Base-by-base conservation (phyloP, 495 filamentous ascomycete species). In the Chaetomium fimeti region DNA sequence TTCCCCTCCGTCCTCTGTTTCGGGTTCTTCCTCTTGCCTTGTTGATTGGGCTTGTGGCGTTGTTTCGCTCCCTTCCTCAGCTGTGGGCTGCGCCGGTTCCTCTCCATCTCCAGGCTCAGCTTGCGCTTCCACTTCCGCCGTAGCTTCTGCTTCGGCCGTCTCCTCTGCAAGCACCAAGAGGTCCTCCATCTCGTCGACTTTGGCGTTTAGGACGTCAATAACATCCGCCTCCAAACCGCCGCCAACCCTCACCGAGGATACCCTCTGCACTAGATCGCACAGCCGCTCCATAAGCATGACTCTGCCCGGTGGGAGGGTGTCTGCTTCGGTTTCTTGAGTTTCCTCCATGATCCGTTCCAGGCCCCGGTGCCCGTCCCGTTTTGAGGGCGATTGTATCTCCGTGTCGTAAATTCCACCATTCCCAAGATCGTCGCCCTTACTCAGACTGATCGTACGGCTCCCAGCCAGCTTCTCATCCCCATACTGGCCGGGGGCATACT, bases 151-250 rank as follows among this genome's bases (percentile, higher is more conserved):
- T 20, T 52, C 65, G 11, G 55, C 49, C 18, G 60, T 38, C 36
- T 66, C 58, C 60, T 69, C 61, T 0, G 59, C 53, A 9, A 65
- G 27, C 24, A 32, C 40, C 57, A 75, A 62, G 13, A 81, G 52
- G 18, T 56, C 69, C 65, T 83, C 79, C 73, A 83, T 79, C 66
- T 82, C 78, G 63, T 80, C 74, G 1, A 83, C 75, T 63, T 77
- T 78, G 55, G 67, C 69, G 56, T 80, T 73, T 45, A 83, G 66
- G 36, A 67, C 64, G 22, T 72, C 67, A 45, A 81, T 62, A 15
- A 63, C 70, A 29, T 66, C 64, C 62, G 67, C 67, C 42, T 73
- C 72, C 38, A 71, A 66, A 15, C 67, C 60, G 18, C 66, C 57
- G 15, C 68, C 68, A 20, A 49, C 54, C 60, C 42, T 65, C 38